Evolutionary conservation across 1,284 basidiomycete genomes (phyloP), one percentile per base, ranked within the genome.

Genomic region (Somion occarium): DNA sequence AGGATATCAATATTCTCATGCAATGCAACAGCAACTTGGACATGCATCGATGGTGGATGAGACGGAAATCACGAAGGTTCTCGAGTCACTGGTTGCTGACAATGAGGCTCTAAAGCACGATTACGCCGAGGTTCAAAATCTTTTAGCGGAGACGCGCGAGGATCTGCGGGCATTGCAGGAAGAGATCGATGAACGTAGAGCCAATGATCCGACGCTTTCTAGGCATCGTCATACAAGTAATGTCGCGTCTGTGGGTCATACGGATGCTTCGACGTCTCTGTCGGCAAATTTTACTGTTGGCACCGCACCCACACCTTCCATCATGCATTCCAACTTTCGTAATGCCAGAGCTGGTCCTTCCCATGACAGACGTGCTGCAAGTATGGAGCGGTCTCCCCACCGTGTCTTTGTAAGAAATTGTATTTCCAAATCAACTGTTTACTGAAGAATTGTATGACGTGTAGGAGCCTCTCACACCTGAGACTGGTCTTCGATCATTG

Each of bases 71-170:
- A 81, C 76, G 27, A 74, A 78, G 52, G 81, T 92, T 4, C 72
- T 95, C 5, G 89, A 93, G 64, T 83, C 85, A 12, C 73, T 95
- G 13, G 90, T 93, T 7, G 81, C 83, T 25, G 87, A 91, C 61
- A 94, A 93, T 60, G 88, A 93, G 57, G 75, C 76, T 24, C 69
- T 94, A 52, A 90, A 91, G 66, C 82, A 81, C 26, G 90, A 93
- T 60, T 90, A 90, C 52, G 76, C 79, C 3, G 91, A 95, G 62
- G 69, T 95, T 37, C 84, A 88, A 53, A 78, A 77, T 49, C 68
- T 92, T 13, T 73, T 95, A 4, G 67, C 78, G 2, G 85, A 91
- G 46, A 77, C 88, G 1, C 78, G 90, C n/a, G 90, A 93, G 60
- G 89, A 93, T 56, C 66, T 85, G 5, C 79, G 83, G 50, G 62